Evolutionary conservation across 1,139 yeast genomes (phyloP), one percentile per base, ranked within the genome.

Genomic region (Taiozyma sp.): DNA sequence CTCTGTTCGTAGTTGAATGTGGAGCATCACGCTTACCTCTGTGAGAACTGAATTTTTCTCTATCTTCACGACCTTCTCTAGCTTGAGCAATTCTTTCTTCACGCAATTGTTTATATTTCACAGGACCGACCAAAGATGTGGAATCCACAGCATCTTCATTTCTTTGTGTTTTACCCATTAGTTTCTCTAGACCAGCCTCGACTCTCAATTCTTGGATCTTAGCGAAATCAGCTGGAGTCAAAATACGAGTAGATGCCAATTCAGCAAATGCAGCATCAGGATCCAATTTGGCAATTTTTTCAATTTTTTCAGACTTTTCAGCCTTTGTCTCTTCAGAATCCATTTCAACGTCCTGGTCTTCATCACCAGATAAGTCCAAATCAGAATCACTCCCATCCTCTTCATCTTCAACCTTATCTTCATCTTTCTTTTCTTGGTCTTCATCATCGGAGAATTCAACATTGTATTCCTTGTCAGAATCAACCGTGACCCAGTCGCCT

Each of bases 141-240:
- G 93, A 87, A 59, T 92, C 97, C 54, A 93, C 96, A 50, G 78
- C 75, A 49, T 92, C 97, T 69, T 93, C 98, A 63, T 87, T 84
- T 38, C 56, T 60, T 44, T 61, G 56, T 41, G 60, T 67, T 52
- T 73, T 71, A 50, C 78, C 82, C 56, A 71, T 68, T 34, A 84
- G 67, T 67, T 87, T 87, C 50, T 87, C 88, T 48, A 90, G 77
- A 56, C 96, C 97, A 5, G 96, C 96, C 68, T 87, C 84, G 12
- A 82, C 77, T 64, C 84, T 81, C 61, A 93, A 79, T 68, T 93
- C 97, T 63, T 91, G 95, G 60, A 93, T 76, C 70, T 92, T 92
- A 59, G 96, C 96, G 68, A 92, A 93, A 74, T 93, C 99, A 0
- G 98, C 98, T 27, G 99, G 99, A 0, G 99, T 93, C 60, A 93